Percentiles rank a stretch among this genome's conserved stretches.
These are phyloP conservation scores for Melaleuca quinquenervia DNA, from an alignment of 345 rosid genomes.

Conservation along the genomic window DNA sequence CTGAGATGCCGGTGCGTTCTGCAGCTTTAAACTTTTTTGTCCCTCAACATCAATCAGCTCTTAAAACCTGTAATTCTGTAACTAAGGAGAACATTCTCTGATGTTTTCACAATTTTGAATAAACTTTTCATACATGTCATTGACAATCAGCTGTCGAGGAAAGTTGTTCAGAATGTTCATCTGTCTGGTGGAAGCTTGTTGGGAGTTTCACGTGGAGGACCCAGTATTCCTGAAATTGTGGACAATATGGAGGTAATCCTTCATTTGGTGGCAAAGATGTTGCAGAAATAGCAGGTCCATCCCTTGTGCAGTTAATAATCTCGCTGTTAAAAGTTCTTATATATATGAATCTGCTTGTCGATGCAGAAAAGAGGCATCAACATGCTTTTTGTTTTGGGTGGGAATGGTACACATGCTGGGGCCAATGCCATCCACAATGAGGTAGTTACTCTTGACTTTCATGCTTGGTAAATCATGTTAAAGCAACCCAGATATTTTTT, in stretches of 20 bases:
- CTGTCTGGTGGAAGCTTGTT: constrained; percentile 97
- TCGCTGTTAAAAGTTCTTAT: neutral
- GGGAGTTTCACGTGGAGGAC: constrained; percentile 95
- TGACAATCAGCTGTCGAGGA: constrained; percentile 65
- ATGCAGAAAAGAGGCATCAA: constrained; percentile 89
- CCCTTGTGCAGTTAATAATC: neutral
- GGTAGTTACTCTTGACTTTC: constrained; percentile 25
- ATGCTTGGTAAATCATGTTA: neutral
- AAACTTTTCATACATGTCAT: constrained; percentile 1
- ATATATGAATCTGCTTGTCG: constrained; percentile 2
- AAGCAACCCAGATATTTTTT: neutral
- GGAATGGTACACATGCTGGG: constrained; percentile 98
- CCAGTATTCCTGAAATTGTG: constrained; percentile 61
- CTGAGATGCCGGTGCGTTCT: constrained; percentile 65
- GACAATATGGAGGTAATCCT: constrained; percentile 62
- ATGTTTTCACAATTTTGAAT: neutral
- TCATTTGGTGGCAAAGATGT: neutral
- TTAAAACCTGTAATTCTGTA: neutral
- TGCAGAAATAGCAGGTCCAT: neutral
- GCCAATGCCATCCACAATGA: constrained; percentile 94
- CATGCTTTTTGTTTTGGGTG: constrained; percentile 97
- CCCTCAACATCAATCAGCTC: neutral
- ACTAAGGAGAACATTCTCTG: neutral
- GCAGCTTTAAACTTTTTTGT: neutral
- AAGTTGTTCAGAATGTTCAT: constrained; percentile 94